Percentiles rank a stretch among this genome's conserved stretches.
phyloP scores from a whole-genome alignment of 176 grass and related monocot species.

The Eleusine coracana region DNA sequence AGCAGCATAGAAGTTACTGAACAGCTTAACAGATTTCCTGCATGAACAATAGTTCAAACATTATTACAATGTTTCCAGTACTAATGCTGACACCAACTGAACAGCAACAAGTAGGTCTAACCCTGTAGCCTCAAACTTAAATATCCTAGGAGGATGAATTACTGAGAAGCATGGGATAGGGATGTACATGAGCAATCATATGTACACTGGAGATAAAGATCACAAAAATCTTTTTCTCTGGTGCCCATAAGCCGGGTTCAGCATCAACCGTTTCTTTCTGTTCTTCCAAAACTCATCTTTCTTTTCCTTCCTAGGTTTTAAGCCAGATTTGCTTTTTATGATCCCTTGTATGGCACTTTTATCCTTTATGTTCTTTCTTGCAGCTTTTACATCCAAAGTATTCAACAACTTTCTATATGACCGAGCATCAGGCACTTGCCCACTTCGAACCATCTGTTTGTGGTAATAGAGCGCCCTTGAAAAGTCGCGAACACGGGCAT shows the following conservation, averaged over 20 bases:
- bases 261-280: constrained; percentile 51
- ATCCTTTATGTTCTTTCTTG: constrained; percentile 75
- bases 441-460: constrained; percentile 83
- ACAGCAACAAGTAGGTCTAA: background rate
- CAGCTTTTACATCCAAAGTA: constrained; percentile 68
- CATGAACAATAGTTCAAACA: constrained; percentile 41
- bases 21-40: constrained; percentile 91
- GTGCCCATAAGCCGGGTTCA: constrained; percentile 29
- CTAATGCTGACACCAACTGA: background rate
- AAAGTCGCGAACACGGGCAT: constrained; percentile 76
- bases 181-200: background rate
- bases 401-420: constrained; percentile 77
- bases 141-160: background rate
- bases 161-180: background rate
- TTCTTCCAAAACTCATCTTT: constrained; percentile 98
- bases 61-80: constrained; percentile 32
- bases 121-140: background rate
- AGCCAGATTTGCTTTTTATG: constrained; percentile 62
- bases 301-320: constrained; percentile 66
- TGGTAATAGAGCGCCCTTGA: constrained; percentile 86
- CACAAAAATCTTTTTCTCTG: constrained; percentile 41
- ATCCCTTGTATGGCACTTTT: constrained; percentile 74
- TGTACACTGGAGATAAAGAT: constrained; percentile 19
- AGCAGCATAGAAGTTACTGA: constrained; percentile 91
- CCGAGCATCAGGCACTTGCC: constrained; percentile 65